Evolutionary conservation across 2,329 filamentous ascomycete genomes (phyloP), one percentile per base, ranked within the genome.

Genomic region (Aspergillus transmontanensis): DNA sequence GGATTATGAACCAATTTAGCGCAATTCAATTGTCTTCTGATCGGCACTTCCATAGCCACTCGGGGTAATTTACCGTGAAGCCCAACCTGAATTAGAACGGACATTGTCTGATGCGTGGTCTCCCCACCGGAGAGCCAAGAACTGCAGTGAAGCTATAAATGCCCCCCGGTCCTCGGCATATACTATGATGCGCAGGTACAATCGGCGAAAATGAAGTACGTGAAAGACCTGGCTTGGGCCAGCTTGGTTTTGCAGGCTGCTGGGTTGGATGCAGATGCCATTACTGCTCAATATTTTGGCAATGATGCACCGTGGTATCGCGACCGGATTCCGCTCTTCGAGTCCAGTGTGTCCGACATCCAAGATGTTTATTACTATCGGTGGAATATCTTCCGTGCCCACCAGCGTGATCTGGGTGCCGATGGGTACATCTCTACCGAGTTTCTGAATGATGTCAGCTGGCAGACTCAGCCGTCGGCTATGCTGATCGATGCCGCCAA

Each of bases 291-390:
- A 14, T 67, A 70, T 21, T 68, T 68, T 32, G 66, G 64, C 7
- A 67, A 68, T 30, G 68, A 70, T 32, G 62, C 64, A 0, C 51
- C 66, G 9, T 70, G 68, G 68, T 70, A 70, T 45, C 45, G 36
- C 2, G 53, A 64, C 26, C 65, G 68, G 4, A 70, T 70, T 2
- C 68, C 68, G 1, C 23, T 70, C 1, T 69, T 70, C 12, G 65
- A 67, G 36, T 58, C 66, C 21, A 64, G 62, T 30, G 48, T 36
- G 5, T 43, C 59, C 11, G 62, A 66, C 1, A 62, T 70, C n/a
- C 64, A 67, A 21, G 76, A 81, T 21, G 80, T 82, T 11, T 82
- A 81, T 68, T 82, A 82, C 69, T 82, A 82, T 64, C 79, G 80
- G 36, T 81, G 79, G 80, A 76, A 73, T 30, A 73, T 82, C 30